These are phyloP conservation scores for Chaetomiaceae sp. DNA, from an alignment of 2,329 filamentous ascomycete species.

Conservation along the genomic window DNA sequence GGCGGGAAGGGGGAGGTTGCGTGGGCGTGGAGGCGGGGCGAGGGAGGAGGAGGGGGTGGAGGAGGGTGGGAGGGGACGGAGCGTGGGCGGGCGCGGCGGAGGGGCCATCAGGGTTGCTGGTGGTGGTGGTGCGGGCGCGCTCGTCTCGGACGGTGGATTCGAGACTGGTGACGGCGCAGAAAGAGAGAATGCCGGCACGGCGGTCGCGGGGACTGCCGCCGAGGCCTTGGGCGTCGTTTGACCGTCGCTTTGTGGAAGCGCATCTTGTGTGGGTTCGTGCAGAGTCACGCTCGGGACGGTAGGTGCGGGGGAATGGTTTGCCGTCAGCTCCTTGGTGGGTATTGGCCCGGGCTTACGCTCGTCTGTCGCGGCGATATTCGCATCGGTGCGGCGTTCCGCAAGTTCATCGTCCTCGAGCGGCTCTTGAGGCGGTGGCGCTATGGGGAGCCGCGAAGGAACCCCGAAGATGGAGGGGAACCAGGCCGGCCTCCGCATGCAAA, in stretches of 20 bases:
- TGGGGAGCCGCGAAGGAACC: slow-evolving; percentile 17
- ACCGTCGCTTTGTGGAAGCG: slow-evolving; percentile 24
- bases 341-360: not conserved
- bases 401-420: not conserved
- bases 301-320: slow-evolving; percentile 12
- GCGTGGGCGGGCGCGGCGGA: slow-evolving; percentile 25
- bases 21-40: slow-evolving; percentile 20
- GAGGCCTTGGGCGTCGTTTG: slow-evolving; percentile 49
- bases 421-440: slow-evolving; percentile 11
- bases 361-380: not conserved
- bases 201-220: slow-evolving; percentile 23
- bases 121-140: slow-evolving; percentile 8
- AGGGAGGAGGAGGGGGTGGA: slow-evolving; percentile 16
- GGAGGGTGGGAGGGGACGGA: slow-evolving; percentile 6
- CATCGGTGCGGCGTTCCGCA: slow-evolving; percentile 12
- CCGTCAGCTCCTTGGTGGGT: not conserved
- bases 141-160: not conserved
- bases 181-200: slow-evolving; percentile 43
- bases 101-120: slow-evolving; percentile 25
- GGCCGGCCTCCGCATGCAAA: slow-evolving; percentile 48
- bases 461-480: slow-evolving; percentile 40
- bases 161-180: slow-evolving; percentile 22
- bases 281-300: slow-evolving; percentile 13
- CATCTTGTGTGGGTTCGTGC: slow-evolving; percentile 9
- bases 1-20: slow-evolving; percentile 17